Evolutionary conservation across 768 basidiomycete genomes (phyloP).

Genomic region (Termitomyces titanicus): DNA sequence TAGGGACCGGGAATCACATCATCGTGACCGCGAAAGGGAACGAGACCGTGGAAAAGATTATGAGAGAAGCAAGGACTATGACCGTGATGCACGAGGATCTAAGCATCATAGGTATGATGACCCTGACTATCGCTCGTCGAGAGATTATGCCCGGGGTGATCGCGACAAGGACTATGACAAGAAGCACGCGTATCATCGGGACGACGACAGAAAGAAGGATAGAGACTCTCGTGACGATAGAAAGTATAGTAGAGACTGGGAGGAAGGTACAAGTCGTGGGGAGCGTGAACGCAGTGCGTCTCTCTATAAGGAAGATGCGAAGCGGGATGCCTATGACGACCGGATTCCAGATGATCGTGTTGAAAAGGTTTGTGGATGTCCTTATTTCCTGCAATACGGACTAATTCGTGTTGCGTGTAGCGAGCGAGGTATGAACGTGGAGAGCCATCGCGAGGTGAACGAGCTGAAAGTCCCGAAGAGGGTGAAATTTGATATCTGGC

Average conservation of each 20-base stretch:
- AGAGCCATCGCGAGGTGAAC: constrained; percentile 35
- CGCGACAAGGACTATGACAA: constrained; percentile 37
- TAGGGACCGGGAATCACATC: constrained; percentile 27
- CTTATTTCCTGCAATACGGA: background rate
- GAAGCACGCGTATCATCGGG: constrained; percentile 43
- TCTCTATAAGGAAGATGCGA: constrained; percentile 40
- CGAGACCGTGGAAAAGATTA: constrained; percentile 27
- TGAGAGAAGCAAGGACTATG: constrained; percentile 23
- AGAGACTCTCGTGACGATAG: constrained; percentile 41
- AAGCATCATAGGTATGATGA: constrained; percentile 51
- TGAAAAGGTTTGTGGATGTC: constrained; percentile 54
- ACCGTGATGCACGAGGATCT: constrained; percentile 36
- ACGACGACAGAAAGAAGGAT: constrained; percentile 54
- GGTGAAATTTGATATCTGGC: constrained; percentile 65
- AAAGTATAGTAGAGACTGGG: constrained; percentile 37
- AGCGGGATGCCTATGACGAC: constrained; percentile 49
- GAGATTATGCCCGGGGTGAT: constrained; percentile 35
- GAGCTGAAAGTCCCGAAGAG: constrained; percentile 83
- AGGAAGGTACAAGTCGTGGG: constrained; percentile 35
- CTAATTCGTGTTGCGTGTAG: constrained; percentile 28
- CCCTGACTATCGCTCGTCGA: constrained; percentile 37
- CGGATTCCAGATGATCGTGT: constrained; percentile 49
- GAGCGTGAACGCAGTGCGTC: constrained; percentile 35
- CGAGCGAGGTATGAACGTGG: constrained; percentile 52
- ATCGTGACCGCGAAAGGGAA: constrained; percentile 29